A percentile compares a stretch with the other conserved stretches of the same genome.
phyloP scores from a whole-genome alignment of 495 filamentous ascomycete species.

The Hypoxylon lenormandii region DNA sequence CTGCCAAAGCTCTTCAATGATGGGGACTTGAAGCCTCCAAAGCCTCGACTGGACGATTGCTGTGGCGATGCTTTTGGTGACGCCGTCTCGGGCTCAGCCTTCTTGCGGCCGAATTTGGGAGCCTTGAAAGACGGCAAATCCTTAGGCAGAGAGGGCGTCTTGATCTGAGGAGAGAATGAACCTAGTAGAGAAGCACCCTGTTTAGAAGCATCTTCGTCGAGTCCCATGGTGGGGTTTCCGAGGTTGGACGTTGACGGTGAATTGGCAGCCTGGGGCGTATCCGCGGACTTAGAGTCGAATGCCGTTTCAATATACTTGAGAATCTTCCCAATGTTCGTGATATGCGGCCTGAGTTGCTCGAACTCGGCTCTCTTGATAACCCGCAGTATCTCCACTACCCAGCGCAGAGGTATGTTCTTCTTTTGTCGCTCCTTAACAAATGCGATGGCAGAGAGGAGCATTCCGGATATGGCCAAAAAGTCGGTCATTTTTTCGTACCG shows the following conservation, averaged over 20 bases:
- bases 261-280: not conserved
- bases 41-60: conserved; percentile 6
- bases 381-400: conserved; percentile 48
- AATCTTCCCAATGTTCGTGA: conserved; percentile 51
- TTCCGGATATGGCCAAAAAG: conserved; percentile 41
- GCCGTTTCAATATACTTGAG: conserved; percentile 47
- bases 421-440: conserved; percentile 49
- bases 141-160: conserved; percentile 27
- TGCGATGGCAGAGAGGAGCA: conserved; percentile 49
- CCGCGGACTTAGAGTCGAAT: conserved; percentile 8
- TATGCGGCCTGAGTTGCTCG: conserved; percentile 41
- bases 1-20: conserved; percentile 31
- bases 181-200: conserved; percentile 6
- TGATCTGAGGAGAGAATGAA: conserved; percentile 24
- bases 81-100: conserved; percentile 13
- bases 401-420: conserved; percentile 49
- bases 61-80: conserved; percentile 5
- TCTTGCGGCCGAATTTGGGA: conserved; percentile 32
- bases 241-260: conserved; percentile 1
- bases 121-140: conserved; percentile 27
- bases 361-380: conserved; percentile 45
- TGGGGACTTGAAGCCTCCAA: conserved; percentile 32
- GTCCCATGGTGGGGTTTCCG: not conserved
- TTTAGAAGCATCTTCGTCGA: conserved; percentile 5
- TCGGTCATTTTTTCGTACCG: conserved; percentile 48